These are phyloP conservation scores for Friedmanniomyces endolithicus DNA, from an alignment of 495 filamentous ascomycete species.

Conservation along the genomic window DNA sequence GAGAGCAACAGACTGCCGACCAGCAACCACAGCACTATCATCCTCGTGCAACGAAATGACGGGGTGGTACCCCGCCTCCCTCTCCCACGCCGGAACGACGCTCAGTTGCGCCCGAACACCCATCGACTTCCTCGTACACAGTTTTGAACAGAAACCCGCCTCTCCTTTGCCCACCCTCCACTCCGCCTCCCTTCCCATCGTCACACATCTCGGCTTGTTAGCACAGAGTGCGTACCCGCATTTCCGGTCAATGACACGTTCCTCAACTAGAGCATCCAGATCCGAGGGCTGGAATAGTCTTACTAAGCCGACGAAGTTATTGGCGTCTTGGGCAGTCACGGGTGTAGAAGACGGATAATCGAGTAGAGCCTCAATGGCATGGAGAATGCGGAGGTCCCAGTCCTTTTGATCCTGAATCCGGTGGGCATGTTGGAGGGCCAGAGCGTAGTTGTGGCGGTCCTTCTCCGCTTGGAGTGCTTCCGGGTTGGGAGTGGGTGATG, in stretches of 20 bases:
- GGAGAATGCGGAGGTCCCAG: constrained; percentile 57
- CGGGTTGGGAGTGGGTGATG: constrained; percentile 23
- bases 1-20: too few species aligned
- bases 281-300: constrained; percentile 68
- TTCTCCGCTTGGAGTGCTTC: constrained; percentile 20
- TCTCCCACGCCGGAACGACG: constrained; percentile 64
- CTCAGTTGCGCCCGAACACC: constrained; percentile 78
- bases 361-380: constrained; percentile 53
- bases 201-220: constrained; percentile 45
- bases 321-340: constrained; percentile 48
- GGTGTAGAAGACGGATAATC: constrained; percentile 42
- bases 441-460: constrained; percentile 42
- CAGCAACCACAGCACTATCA: constrained; percentile 14
- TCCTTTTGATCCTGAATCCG: constrained; percentile 66
- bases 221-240: constrained; percentile 81
- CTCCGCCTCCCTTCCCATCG: constrained; percentile 58
- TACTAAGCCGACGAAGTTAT: constrained; percentile 46
- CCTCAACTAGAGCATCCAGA: constrained; percentile 73
- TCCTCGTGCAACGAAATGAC: constrained; percentile 21
- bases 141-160: constrained; percentile 47
- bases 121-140: constrained; percentile 64
- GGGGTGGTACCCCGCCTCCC: constrained; percentile 20
- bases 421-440: constrained; percentile 68
- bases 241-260: constrained; percentile 63
- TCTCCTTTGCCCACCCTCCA: constrained; percentile 39